Evolutionary conservation across 768 basidiomycete species (phyloP).

Genomic region (Rhizopogon roseolus): DNA sequence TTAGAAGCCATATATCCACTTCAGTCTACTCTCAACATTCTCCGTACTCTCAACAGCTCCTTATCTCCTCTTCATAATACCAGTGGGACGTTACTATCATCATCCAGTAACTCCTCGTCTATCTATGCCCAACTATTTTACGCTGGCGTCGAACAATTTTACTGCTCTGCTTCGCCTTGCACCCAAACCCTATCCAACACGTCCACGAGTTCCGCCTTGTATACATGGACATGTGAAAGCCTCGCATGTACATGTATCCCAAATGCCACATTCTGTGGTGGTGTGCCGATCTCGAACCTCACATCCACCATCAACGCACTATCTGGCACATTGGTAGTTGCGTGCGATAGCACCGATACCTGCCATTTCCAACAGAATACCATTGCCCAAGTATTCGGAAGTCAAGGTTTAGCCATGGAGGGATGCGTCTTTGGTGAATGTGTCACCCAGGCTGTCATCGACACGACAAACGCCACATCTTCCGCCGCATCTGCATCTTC

Average conservation of each 20-base stretch:
- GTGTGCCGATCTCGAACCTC: slow-evolving; percentile 38
- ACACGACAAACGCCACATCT: slow-evolving; percentile 40
- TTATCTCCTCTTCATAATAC: slow-evolving; percentile 52
- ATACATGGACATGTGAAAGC: slow-evolving; percentile 66
- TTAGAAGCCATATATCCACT: slow-evolving; percentile 72
- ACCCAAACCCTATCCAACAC: slow-evolving; percentile 44
- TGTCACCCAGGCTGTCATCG: slow-evolving; percentile 74
- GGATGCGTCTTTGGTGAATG: slow-evolving; percentile 88
- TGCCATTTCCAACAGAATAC: slow-evolving; percentile 77
- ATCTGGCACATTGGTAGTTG: slow-evolving; percentile 58
- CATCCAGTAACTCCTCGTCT: slow-evolving; percentile 51
- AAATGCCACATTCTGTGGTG: slow-evolving; percentile 75
- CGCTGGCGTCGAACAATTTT: slow-evolving; percentile 84
- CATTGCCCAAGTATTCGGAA: slow-evolving; percentile 69
- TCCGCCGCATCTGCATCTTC: slow-evolving; percentile 16
- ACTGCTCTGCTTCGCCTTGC: slow-evolving; percentile 71
- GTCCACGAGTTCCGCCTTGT: slow-evolving; percentile 32
- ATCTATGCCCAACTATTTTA: slow-evolving; percentile 74
- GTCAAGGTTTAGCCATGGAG: slow-evolving; percentile 62
- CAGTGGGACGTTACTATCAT: slow-evolving; percentile 25
- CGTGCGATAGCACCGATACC: slow-evolving; percentile 54
- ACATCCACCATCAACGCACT: slow-evolving; percentile 63
- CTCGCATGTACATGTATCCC: slow-evolving; percentile 71
- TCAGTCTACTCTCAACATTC: slow-evolving; percentile 70
- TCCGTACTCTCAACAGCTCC: slow-evolving; percentile 65